Percentiles rank a stretch among this genome's conserved stretches.
Evolutionary conservation across 176 grass and related monocot genomes (phyloP).

Genomic region (Lolium multiflorum): DNA sequence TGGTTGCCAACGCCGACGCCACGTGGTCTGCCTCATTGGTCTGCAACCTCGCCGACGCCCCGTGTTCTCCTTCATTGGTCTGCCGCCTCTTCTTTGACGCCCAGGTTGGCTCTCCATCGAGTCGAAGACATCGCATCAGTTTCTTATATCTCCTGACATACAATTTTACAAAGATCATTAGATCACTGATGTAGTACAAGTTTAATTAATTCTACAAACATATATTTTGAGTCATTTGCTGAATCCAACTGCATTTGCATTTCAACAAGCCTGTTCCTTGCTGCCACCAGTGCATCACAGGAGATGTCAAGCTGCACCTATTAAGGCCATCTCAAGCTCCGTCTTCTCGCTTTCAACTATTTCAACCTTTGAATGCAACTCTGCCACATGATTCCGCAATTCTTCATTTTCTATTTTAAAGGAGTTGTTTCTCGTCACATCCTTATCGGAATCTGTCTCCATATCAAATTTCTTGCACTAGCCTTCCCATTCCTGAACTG

Average conservation of each 20-base stretch:
- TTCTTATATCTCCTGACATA: too few species aligned
- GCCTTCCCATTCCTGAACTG: constrained; percentile 76
- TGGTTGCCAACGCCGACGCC: too few species aligned
- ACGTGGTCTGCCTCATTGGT: too few species aligned
- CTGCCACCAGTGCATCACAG: constrained; percentile 54
- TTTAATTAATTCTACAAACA: not conserved
- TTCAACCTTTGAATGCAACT: constrained; percentile 65
- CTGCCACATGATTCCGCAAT: constrained; percentile 51
- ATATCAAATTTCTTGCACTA: constrained; percentile 58
- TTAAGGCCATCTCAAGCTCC: constrained; percentile 65
- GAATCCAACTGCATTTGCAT: constrained; percentile 73
- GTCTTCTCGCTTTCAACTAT: constrained; percentile 66
- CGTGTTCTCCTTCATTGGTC: too few species aligned
- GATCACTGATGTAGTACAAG: too few species aligned
- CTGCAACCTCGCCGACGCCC: too few species aligned
- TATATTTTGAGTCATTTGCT: constrained; percentile 57
- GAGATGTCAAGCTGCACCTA: constrained; percentile 71
- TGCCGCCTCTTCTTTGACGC: too few species aligned
- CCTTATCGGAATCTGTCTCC: constrained; percentile 65
- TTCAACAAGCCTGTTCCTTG: constrained; percentile 79
- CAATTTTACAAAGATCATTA: too few species aligned
- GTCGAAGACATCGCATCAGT: too few species aligned
- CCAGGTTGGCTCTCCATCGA: too few species aligned
- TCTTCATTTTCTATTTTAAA: constrained; percentile 60
- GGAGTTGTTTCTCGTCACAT: constrained; percentile 44